Conservation (phyloP, 345 rosid species). For the Populus tremula region DNA sequence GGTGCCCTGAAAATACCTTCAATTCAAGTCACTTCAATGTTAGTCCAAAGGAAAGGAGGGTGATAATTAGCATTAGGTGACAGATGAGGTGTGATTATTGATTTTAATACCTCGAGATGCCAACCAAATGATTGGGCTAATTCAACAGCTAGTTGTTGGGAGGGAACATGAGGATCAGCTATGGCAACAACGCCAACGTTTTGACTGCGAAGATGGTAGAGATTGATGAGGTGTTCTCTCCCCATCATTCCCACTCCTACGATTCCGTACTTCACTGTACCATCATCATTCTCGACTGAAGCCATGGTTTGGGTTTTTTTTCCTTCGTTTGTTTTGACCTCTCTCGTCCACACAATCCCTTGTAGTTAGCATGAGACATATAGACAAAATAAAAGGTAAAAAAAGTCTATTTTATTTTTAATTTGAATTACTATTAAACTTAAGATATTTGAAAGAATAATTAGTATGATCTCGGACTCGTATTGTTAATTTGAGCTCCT, state of each 20-base stretch:
- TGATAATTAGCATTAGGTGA: too few relatives aligned
- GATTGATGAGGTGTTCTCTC: slow-evolving; percentile 85
- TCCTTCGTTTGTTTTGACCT: background rate
- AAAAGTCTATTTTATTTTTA: too few relatives aligned
- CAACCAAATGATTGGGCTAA: slow-evolving; percentile 60
- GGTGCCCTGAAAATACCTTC: slow-evolving; percentile 77
- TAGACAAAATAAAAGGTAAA: too few relatives aligned
- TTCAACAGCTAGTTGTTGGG: slow-evolving; percentile 58
- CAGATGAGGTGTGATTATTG: too few relatives aligned
- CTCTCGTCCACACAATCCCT: background rate
- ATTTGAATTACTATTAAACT: too few relatives aligned
- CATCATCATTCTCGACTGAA: slow-evolving; percentile 19
- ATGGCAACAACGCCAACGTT: slow-evolving; percentile 64
- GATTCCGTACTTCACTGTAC: slow-evolving; percentile 62
- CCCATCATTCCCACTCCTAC: slow-evolving; percentile 98
- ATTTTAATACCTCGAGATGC: slow-evolving; percentile 52
- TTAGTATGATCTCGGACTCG: too few relatives aligned
- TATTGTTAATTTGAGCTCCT: too few relatives aligned
- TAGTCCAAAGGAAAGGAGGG: too few relatives aligned
- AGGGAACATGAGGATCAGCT: slow-evolving; percentile 81
- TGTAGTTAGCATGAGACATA: too few relatives aligned
- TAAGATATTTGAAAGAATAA: too few relatives aligned
- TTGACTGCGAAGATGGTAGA: slow-evolving; percentile 66
- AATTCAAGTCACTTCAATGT: too few relatives aligned
- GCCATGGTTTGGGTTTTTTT: background rate